Percentiles rank a stretch among this genome's conserved stretches.
These are phyloP conservation scores for Magnolia changhungtana DNA, from an alignment of 164 flowering plant genomes.

Conservation along the genomic window DNA sequence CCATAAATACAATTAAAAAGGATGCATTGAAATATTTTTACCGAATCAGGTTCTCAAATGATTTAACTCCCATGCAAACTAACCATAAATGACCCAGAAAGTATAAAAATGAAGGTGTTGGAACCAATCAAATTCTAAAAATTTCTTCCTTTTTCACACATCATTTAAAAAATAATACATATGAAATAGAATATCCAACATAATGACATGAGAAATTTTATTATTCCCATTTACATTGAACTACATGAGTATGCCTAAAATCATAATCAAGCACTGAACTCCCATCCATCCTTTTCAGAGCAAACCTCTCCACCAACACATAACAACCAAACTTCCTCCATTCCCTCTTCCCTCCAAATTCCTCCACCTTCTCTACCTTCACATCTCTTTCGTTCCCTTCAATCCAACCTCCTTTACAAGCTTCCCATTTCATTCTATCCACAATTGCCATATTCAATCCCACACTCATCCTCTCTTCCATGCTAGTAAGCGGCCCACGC, in stretches of 20 bases:
- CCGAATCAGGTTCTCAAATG: too few species aligned
- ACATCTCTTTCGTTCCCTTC: conserved; percentile 21
- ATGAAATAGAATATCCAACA: too few species aligned
- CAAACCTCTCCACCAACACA: conserved; percentile 60
- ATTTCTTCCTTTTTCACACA: too few species aligned
- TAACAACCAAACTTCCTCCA: conserved; percentile 51
- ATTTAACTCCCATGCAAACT: too few species aligned
- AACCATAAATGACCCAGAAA: too few species aligned
- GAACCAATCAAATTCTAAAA: too few species aligned
- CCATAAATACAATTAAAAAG: too few species aligned
- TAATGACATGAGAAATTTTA: too few species aligned
- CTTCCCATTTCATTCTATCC: conserved; percentile 35
- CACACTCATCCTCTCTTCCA: not conserved
- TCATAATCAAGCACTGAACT: conserved; percentile 38
- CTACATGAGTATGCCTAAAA: conserved; percentile 42
- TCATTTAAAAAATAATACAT: too few species aligned
- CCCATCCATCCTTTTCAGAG: conserved; percentile 51
- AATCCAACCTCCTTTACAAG: conserved; percentile 37
- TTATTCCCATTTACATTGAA: conserved; percentile 42
- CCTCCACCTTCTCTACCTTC: conserved; percentile 21
- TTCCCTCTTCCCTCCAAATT: conserved; percentile 13
- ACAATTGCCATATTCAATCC: conserved; percentile 10
- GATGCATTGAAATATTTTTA: too few species aligned
- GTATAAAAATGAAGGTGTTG: too few species aligned
- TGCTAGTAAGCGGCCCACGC: not conserved